Base-by-base conservation (phyloP, 192 early-diverging fungal species). In the Umbelopsis sp. region DNA sequence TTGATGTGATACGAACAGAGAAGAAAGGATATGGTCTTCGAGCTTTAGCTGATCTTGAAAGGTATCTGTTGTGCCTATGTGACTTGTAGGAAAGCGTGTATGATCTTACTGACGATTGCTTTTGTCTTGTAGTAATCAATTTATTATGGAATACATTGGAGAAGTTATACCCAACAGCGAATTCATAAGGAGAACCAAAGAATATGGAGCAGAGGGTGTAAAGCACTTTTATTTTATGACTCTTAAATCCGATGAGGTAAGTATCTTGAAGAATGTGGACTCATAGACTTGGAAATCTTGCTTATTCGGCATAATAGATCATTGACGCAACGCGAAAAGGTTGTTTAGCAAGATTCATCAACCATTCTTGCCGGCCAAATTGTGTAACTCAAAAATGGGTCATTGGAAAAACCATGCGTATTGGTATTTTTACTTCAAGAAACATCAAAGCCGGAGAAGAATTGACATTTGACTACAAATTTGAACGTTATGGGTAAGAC, bases 191-290 rank as follows among this genome's bases (percentile, higher is more conserved):
- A 86, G 98, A 13, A 91, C 91, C 12, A 83, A 82, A 30, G 91
- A 91, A 50, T 98, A 99, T 72, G 89, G 88, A 64, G 67, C 88
- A 33, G 87, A 88, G 46, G 95, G 94, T 48, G 84, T 90, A 20
- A 86, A 91, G 77, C 97, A 99, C 72, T 98, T 98, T 77, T 99
- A 99, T 71, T 99, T 98, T 80, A 98, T 99, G 97, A 91, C 91
- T 66, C 80, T 98, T 13, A 92, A 93, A 64, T 85, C 90, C n/a
- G 90, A 95, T 73, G 95, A 96, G 80, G 90, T 93, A 79, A 41
- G 67, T 11, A 20, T n/a, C 13, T 30, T 49, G 35, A n/a, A 50
- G 23, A 22, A 58, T 22, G 15, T 18, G 18, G 8, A 6, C 10
- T 13, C 12, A 64, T 30, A 58, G 48, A 2, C 23, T 61, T n/a